These are phyloP conservation scores for Circinella minor DNA, from an alignment of 371 early-diverging fungal species.

Conservation along the genomic window DNA sequence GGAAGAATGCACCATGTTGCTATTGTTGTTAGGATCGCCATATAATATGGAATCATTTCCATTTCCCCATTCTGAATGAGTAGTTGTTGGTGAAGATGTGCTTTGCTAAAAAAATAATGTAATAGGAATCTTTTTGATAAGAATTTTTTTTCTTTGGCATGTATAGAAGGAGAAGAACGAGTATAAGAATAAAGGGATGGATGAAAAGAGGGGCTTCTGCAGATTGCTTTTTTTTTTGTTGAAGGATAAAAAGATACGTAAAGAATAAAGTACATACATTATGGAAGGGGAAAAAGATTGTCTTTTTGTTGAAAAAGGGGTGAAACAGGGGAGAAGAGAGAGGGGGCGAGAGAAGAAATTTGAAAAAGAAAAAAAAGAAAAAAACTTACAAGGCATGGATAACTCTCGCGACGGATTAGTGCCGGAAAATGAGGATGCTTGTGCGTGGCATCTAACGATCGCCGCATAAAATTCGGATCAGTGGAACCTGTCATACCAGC, in stretches of 20 bases:
- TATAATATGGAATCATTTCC: not conserved
- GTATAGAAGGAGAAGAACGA: not conserved
- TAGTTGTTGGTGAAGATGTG: not conserved
- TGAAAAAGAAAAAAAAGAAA: not conserved
- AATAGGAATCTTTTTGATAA: not conserved
- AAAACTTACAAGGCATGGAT: slow-evolving; percentile 38
- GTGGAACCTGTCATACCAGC: slow-evolving; percentile 9
- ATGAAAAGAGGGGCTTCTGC: too few relatives aligned
- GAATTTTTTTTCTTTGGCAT: too few relatives aligned
- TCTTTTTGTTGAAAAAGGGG: too few relatives aligned
- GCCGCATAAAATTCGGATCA: slow-evolving; percentile 25
- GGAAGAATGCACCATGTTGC: not conserved
- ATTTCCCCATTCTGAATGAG: slow-evolving; percentile 4
- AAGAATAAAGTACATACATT: too few relatives aligned
- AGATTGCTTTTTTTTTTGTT: too few relatives aligned
- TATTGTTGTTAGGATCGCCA: not conserved
- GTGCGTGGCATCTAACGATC: slow-evolving; percentile 19
- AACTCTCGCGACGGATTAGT: slow-evolving; percentile 41
- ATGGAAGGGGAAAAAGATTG: too few relatives aligned
- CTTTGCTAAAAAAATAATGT: slow-evolving; percentile 1
- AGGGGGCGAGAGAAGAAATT: not conserved
- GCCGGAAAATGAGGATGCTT: slow-evolving; percentile 19
- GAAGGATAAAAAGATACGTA: too few relatives aligned
- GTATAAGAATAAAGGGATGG: too few relatives aligned
- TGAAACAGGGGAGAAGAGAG: not conserved